phyloP scores from a whole-genome alignment of 495 filamentous ascomycete genomes.

The Podospora comata region DNA sequence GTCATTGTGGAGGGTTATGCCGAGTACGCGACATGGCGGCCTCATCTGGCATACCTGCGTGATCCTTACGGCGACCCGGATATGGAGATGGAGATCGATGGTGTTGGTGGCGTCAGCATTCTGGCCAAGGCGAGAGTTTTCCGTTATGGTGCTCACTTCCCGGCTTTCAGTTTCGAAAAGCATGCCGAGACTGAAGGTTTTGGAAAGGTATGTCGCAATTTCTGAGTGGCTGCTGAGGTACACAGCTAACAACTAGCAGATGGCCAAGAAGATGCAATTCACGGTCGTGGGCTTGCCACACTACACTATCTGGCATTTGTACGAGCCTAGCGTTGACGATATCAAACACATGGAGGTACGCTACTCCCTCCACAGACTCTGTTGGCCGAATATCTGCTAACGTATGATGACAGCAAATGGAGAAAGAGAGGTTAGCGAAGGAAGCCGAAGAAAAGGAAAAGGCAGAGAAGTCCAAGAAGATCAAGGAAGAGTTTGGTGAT shows the following conservation, averaged over 20 bases:
- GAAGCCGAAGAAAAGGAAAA: constrained; percentile 73
- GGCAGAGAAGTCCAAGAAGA: constrained; percentile 59
- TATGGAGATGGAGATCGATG: constrained; percentile 99
- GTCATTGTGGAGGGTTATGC: constrained; percentile 99
- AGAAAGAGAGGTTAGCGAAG: constrained; percentile 66
- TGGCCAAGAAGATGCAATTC: constrained; percentile 93
- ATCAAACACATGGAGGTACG: constrained; percentile 89
- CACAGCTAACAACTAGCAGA: constrained; percentile 56
- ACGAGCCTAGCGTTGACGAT: constrained; percentile 96
- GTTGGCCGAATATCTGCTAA: constrained; percentile 18
- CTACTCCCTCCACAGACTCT: constrained; percentile 4
- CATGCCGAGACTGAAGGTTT: constrained; percentile 99
- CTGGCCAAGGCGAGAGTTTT: constrained; percentile 95
- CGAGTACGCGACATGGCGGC: constrained; percentile 98
- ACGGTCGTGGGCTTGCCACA: constrained; percentile 97
- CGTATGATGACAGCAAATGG: constrained; percentile 64
- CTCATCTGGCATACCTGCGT: constrained; percentile 93
- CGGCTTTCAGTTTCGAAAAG: constrained; percentile 97
- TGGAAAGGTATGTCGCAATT: constrained; percentile 71
- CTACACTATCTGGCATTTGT: constrained; percentile 99
- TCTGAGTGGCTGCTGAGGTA: not conserved
- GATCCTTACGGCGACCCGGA: constrained; percentile 98
- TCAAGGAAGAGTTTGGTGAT: constrained; percentile 69
- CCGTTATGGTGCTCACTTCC: constrained; percentile 92
- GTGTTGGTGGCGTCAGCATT: constrained; percentile 96